Percentiles rank a stretch among this genome's conserved stretches.
phyloP scores from a whole-genome alignment of 2,329 filamentous ascomycete genomes.

The Trichoderma sp. region DNA sequence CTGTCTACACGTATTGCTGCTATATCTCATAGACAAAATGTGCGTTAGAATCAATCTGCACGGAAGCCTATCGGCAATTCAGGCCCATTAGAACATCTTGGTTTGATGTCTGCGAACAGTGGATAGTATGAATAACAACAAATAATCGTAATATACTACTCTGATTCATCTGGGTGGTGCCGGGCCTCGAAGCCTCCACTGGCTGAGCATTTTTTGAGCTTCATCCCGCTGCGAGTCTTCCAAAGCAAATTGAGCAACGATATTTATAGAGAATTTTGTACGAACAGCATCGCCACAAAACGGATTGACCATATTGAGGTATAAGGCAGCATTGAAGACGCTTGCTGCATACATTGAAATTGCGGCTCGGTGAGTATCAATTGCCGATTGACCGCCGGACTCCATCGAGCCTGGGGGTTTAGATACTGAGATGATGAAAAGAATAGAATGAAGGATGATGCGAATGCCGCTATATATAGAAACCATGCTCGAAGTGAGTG shows the following conservation, averaged over 20 bases:
- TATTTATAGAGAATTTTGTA: neutral
- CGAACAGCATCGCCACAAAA: constrained; percentile 22
- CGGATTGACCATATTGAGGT: constrained; percentile 13
- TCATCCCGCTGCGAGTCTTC: constrained; percentile 22
- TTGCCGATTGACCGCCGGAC: neutral
- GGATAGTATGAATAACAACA: neutral
- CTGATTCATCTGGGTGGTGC: neutral
- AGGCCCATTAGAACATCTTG: neutral
- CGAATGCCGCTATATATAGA: constrained; percentile 13
- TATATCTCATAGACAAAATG: neutral
- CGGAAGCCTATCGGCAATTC: neutral
- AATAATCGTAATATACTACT: neutral
- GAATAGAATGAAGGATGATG: constrained; percentile 16
- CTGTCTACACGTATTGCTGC: neutral
- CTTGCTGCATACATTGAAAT: neutral
- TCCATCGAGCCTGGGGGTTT: neutral
- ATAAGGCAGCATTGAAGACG: constrained; percentile 7
- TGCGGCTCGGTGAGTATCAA: neutral
- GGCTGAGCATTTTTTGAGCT: constrained; percentile 5
- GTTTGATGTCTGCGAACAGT: neutral
- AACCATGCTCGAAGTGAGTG: constrained; percentile 14
- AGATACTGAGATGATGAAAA: constrained; percentile 16
- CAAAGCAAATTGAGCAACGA: constrained; percentile 16
- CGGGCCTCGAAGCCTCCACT: neutral
- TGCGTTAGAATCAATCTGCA: neutral